Conservation (phyloP, 1,284 basidiomycete genomes). For the Schizophyllum amplum region DNA sequence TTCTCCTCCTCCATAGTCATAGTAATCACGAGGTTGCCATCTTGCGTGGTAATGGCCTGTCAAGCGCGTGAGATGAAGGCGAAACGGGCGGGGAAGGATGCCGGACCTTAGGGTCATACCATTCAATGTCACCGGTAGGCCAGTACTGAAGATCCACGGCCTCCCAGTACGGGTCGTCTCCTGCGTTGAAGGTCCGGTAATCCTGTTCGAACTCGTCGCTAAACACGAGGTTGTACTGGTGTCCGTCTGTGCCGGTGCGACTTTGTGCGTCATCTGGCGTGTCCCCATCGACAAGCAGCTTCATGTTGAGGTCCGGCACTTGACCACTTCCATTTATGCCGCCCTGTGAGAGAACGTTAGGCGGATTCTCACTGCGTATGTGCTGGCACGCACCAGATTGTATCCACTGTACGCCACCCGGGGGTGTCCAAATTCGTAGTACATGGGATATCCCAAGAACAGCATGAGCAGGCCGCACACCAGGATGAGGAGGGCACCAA, state of each 20-base stretch:
- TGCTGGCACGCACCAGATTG: neutral
- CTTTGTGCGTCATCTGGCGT: slow-evolving; percentile 51
- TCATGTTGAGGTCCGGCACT: slow-evolving; percentile 54
- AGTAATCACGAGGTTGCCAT: slow-evolving; percentile 75
- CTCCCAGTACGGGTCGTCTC: slow-evolving; percentile 77
- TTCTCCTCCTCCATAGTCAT: slow-evolving; percentile 55
- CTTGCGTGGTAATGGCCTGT: slow-evolving; percentile 54
- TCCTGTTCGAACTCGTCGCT: slow-evolving; percentile 66
- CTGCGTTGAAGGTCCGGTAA: slow-evolving; percentile 51
- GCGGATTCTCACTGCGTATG: neutral
- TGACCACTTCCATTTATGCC: slow-evolving; percentile 70
- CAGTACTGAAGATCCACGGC: slow-evolving; percentile 32
- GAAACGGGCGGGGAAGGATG: slow-evolving; percentile 1
- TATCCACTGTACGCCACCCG: neutral
- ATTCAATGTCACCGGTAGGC: slow-evolving; percentile 80
- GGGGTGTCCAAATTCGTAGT: slow-evolving; percentile 40
- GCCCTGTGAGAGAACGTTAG: slow-evolving; percentile 25
- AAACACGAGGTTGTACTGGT: slow-evolving; percentile 77
- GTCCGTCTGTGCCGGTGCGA: slow-evolving; percentile 59
- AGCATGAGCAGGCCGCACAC: slow-evolving; percentile 54
- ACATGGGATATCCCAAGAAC: slow-evolving; percentile 76
- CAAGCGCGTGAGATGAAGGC: slow-evolving; percentile 2
- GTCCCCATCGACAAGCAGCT: slow-evolving; percentile 56
- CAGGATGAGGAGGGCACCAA: slow-evolving; percentile 49
- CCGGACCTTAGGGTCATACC: slow-evolving; percentile 69